These are phyloP conservation scores for Sugiyamaella smithiae DNA, from an alignment of 805 yeast genomes.

Conservation along the genomic window DNA sequence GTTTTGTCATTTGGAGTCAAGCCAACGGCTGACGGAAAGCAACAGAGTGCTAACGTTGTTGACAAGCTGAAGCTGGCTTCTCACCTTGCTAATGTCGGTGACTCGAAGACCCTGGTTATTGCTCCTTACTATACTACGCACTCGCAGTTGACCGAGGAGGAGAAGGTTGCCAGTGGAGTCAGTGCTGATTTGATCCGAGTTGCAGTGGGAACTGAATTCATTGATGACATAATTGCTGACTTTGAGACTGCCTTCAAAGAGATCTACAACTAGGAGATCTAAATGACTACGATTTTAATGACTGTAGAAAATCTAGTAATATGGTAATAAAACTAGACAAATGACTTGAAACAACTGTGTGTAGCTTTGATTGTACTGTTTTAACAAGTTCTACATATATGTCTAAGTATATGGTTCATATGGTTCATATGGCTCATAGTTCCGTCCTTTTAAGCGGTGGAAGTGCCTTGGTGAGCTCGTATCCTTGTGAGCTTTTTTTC, in stretches of 20 bases:
- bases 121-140: slow-evolving; percentile 97
- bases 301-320: too few relatives aligned
- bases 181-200: slow-evolving; percentile 84
- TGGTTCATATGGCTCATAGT: too few relatives aligned
- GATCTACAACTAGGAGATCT: slow-evolving; percentile 39
- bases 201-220: slow-evolving; percentile 86
- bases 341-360: too few relatives aligned
- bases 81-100: slow-evolving; percentile 96
- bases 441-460: too few relatives aligned
- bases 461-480: too few relatives aligned
- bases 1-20: slow-evolving; percentile 88
- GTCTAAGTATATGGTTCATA: too few relatives aligned
- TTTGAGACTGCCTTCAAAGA: slow-evolving; percentile 78
- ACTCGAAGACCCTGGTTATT: slow-evolving; percentile 89
- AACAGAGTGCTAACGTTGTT: slow-evolving; percentile 79
- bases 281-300: too few relatives aligned
- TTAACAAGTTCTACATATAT: too few relatives aligned
- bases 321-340: too few relatives aligned
- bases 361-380: too few relatives aligned
- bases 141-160: slow-evolving; percentile 81
- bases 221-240: slow-evolving; percentile 87
- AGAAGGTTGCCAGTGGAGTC: slow-evolving; percentile 81
- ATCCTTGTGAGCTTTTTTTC: slow-evolving; percentile 6
- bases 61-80: slow-evolving; percentile 82
- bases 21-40: slow-evolving; percentile 55